Conservation (phyloP, 345 rosid species). For the Eucalyptus victrix region DNA sequence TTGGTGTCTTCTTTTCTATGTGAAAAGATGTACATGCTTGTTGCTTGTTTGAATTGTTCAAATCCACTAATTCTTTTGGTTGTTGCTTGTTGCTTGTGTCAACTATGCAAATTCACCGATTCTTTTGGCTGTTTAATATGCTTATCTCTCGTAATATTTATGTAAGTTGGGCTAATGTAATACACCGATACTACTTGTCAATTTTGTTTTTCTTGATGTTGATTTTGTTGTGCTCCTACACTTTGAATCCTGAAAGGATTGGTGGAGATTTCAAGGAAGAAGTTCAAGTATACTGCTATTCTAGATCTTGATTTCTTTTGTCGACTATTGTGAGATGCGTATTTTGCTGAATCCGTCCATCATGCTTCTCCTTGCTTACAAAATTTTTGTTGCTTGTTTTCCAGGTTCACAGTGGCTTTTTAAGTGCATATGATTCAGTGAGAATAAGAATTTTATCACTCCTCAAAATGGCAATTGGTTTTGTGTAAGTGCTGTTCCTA, state of each 20-base stretch:
- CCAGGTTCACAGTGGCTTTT: constrained; percentile 91
- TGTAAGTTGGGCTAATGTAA: not conserved
- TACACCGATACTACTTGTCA: not conserved
- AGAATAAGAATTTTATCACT: constrained; percentile 67
- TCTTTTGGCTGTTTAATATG: not conserved
- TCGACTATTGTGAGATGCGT: not conserved
- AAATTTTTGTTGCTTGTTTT: not conserved
- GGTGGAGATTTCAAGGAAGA: constrained; percentile 95
- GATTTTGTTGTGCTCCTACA: not conserved
- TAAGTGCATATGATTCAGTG: constrained; percentile 87
- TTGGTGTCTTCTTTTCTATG: not conserved
- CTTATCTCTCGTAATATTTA: not conserved
- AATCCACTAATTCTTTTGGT: not conserved
- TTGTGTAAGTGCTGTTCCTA: constrained; percentile 35
- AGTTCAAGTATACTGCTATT: constrained; percentile 44
- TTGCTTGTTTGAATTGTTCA: not conserved
- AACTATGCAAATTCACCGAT: not conserved
- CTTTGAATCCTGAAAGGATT: constrained; percentile 90
- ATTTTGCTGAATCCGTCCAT: not conserved
- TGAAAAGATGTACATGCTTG: not conserved
- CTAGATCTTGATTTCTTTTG: not conserved
- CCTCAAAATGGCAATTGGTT: constrained; percentile 54
- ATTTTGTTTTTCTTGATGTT: not conserved
- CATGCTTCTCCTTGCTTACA: not conserved
- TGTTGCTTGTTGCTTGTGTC: not conserved